These are phyloP conservation scores for Pestalotiopsis sp. DNA, from an alignment of 2,329 filamentous ascomycete species.

Conservation along the genomic window DNA sequence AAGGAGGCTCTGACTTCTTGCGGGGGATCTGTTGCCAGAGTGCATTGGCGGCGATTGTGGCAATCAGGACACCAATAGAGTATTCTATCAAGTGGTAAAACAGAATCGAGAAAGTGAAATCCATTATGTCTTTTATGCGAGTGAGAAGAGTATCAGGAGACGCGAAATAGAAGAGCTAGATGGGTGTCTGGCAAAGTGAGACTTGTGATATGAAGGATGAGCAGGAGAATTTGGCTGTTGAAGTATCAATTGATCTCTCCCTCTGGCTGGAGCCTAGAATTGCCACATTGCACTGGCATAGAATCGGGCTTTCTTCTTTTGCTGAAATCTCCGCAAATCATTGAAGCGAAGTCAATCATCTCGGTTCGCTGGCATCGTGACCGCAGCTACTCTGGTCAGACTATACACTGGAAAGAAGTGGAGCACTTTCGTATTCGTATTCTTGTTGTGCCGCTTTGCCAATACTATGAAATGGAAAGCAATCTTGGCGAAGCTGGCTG, in stretches of 20 bases:
- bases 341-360: no score
- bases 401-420: neutral
- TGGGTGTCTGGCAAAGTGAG: no score
- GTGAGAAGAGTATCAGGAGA: neutral
- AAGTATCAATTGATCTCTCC: no score
- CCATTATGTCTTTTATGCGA: neutral
- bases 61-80: neutral
- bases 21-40: slow-evolving; percentile 25
- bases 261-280: no score
- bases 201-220: no score
- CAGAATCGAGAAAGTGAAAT: neutral
- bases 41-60: slow-evolving; percentile 17
- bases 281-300: no score
- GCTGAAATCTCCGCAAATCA: no score
- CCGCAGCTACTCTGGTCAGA: no score
- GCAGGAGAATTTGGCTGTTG: no score
- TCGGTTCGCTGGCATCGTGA: no score
- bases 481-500: neutral
- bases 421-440: neutral
- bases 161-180: neutral
- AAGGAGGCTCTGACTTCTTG: slow-evolving; percentile 55
- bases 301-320: no score
- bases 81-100: neutral
- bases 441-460: neutral
- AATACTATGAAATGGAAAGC: neutral